Conservation (phyloP, 2,329 filamentous ascomycete species). For the Claviceps sorghi region DNA sequence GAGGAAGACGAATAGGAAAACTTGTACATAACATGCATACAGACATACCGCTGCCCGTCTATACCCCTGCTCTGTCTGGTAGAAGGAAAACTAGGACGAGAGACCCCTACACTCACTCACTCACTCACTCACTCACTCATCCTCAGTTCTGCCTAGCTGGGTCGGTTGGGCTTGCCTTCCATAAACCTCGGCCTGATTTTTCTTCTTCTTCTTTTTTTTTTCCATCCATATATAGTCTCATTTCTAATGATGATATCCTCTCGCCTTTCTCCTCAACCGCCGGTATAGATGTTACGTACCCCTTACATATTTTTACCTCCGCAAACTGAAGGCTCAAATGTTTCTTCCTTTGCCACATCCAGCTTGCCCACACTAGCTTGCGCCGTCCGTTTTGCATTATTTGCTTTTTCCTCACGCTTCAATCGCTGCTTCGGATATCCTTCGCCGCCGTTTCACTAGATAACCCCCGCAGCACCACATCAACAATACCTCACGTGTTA, state of each 20-base stretch:
- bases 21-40: neutral
- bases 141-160: neutral
- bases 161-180: neutral
- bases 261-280: neutral
- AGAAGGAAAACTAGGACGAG: neutral
- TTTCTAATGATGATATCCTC: neutral
- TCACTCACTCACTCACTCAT: neutral
- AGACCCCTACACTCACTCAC: neutral
- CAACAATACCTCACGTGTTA: neutral
- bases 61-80: neutral
- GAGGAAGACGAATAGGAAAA: neutral
- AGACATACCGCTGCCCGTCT: neutral
- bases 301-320: neutral
- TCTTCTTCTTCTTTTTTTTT: neutral
- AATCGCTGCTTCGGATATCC: neutral
- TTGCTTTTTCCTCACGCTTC: neutral
- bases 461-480: neutral
- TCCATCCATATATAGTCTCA: neutral
- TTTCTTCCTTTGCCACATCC: neutral
- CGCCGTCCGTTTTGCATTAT: neutral
- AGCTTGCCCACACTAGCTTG: neutral
- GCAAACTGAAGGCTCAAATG: neutral
- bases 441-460: neutral
- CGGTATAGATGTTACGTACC: neutral
- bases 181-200: neutral